Evolutionary conservation across 495 filamentous ascomycete genomes (phyloP), one percentile per base, ranked within the genome.

Genomic region (Letharia lupina): DNA sequence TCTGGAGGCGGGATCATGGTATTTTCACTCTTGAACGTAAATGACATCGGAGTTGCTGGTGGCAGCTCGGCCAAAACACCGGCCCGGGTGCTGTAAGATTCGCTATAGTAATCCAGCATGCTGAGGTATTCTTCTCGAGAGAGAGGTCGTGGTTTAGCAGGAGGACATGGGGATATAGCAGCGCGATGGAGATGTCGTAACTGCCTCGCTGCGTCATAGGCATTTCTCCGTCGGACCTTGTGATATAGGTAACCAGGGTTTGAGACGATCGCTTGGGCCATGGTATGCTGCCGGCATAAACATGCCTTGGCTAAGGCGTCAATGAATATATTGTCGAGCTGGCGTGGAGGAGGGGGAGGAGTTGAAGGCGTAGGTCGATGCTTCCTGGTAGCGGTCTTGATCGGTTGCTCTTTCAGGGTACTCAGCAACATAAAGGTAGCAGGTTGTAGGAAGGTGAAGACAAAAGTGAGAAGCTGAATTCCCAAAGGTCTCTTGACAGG

Each of bases 261-360:
- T 9, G 35, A 54, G 18, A n/a, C 15, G 8, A 35, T n/a, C 8
- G 33, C n/a, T 18, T 41, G 54, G 10, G 20, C 11, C 16, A 60
- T 15, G 4, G 79, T 76, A 71, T 89, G 87, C 35, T 82, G 77
- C 67, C 76, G 76, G 70, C 88, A 90, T 62, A 82, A 79, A 58
- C 86, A 80, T 59, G 87, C 89, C 67, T 81, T 76, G 63, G 86
- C 84, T 64, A 91, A 75, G 54, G 86, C 86, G 68, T 79, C 75
- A 66, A 91, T 82, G 74, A 92, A 91, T 67, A 83, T 74, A 62
- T 71, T 75, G 68, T 86, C 83, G 72, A 83, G 77, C 68, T 63
- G 70, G 66, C 68, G 67, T 64, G 50, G 67, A 70, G 67, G 61
- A 64, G 60, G 77, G 71, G 79, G 70, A 75, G 68, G 67, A 75